Evolutionary conservation across 768 basidiomycete genomes (phyloP).

Genomic region (Amanita molliuscula): DNA sequence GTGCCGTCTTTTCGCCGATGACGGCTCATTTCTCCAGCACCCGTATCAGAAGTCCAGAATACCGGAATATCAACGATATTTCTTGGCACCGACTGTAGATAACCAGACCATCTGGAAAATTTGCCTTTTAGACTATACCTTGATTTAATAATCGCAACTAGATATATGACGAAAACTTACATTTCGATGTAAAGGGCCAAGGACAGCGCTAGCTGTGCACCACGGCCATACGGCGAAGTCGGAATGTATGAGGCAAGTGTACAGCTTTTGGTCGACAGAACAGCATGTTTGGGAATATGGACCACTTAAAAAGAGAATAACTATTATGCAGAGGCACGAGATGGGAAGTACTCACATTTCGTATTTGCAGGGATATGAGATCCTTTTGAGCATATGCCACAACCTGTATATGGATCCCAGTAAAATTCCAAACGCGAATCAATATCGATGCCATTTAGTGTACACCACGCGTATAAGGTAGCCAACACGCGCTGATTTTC

Average conservation of each 20-base stretch:
- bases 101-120: constrained; percentile 51
- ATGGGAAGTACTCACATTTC: constrained; percentile 24
- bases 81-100: constrained; percentile 54
- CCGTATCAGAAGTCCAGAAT: constrained; percentile 35
- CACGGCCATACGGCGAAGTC: constrained; percentile 39
- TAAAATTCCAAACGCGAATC: constrained; percentile 32
- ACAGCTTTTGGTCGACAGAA: constrained; percentile 54
- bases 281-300: constrained; percentile 48
- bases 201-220: constrained; percentile 50
- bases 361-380: constrained; percentile 20
- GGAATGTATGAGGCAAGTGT: constrained; percentile 34
- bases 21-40: background rate
- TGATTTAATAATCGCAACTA: background rate
- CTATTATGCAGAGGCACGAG: background rate
- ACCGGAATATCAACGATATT: constrained; percentile 44
- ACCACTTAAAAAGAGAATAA: constrained; percentile 34
- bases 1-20: constrained; percentile 15
- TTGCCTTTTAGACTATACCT: constrained; percentile 33
- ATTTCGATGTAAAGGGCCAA: constrained; percentile 57
- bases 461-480: constrained; percentile 33
- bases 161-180: constrained; percentile 22
- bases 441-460: constrained; percentile 31
- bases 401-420: constrained; percentile 16
- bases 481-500: background rate
- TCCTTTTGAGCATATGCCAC: constrained; percentile 27